Evolutionary conservation across 2,329 filamentous ascomycete genomes (phyloP).

Genomic region (Fusarium odoratissimum): DNA sequence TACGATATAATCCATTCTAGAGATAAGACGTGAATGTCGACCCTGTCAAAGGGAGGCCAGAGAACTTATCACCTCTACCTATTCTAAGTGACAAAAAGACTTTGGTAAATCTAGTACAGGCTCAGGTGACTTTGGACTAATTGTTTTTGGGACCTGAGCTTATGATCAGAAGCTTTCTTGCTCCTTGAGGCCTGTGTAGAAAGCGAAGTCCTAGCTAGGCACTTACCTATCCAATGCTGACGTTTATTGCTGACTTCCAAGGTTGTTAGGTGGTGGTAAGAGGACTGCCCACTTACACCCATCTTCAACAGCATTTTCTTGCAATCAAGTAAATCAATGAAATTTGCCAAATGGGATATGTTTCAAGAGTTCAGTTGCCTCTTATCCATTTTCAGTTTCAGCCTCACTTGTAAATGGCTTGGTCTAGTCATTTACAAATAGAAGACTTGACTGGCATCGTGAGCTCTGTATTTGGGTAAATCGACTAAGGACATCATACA

Average conservation of each 20-base stretch:
- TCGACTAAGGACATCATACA: not conserved
- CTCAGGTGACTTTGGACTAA: too few relatives aligned
- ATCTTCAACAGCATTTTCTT: not conserved
- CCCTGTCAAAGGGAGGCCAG: too few relatives aligned
- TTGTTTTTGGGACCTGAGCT: not conserved
- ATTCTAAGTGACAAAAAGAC: too few relatives aligned
- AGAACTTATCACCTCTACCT: too few relatives aligned
- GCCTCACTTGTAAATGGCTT: not conserved
- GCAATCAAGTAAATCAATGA: not conserved
- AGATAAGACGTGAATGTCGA: not conserved
- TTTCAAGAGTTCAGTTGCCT: not conserved
- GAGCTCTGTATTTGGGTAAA: not conserved
- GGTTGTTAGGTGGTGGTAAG: not conserved
- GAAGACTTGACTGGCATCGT: not conserved
- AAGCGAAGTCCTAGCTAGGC: not conserved
- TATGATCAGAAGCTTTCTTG: not conserved
- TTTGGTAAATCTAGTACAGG: too few relatives aligned
- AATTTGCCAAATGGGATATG: not conserved
- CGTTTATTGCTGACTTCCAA: not conserved
- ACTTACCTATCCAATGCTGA: not conserved
- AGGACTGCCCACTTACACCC: not conserved
- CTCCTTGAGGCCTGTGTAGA: not conserved
- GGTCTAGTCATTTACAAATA: not conserved
- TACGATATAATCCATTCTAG: not conserved
- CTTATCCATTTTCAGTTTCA: too few relatives aligned